Conservation (phyloP, 164 flowering plant species). For the Houttuynia cordata region DNA sequence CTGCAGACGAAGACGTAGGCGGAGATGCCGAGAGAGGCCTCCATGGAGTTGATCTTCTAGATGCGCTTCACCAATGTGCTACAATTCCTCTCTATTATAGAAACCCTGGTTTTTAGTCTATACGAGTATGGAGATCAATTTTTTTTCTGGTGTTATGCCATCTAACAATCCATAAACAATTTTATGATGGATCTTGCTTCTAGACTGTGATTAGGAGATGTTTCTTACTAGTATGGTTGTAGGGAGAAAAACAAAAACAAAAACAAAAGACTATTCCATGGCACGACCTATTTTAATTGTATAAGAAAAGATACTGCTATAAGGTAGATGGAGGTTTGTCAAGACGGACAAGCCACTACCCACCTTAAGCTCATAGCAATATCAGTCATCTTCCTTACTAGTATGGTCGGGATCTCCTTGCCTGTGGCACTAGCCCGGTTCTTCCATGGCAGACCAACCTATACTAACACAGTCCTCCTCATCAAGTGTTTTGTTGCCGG, state of each 20-base stretch:
- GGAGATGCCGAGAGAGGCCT: constrained; percentile 68
- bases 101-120: no score
- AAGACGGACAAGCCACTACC: constrained; percentile 36
- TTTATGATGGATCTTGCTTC: no score
- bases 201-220: no score
- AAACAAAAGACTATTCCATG: no score
- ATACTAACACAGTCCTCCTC: constrained; percentile 34
- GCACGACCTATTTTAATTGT: no score
- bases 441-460: constrained; percentile 42
- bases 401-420: constrained; percentile 40
- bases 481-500: constrained; percentile 88
- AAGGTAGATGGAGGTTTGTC: no score
- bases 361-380: constrained; percentile 50
- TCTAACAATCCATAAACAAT: no score
- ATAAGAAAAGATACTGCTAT: no score
- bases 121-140: no score
- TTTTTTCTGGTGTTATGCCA: constrained; percentile 5
- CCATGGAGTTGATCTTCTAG: constrained; percentile 57
- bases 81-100: no score
- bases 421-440: constrained; percentile 50
- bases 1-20: constrained; percentile 88
- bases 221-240: no score
- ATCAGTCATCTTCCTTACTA: constrained; percentile 37
- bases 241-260: constrained; percentile 18
- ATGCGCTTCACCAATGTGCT: constrained; percentile 64